Evolutionary conservation across 2,329 filamentous ascomycete genomes (phyloP), one percentile per base, ranked within the genome.

Genomic region (Xenoacremonium recifei): DNA sequence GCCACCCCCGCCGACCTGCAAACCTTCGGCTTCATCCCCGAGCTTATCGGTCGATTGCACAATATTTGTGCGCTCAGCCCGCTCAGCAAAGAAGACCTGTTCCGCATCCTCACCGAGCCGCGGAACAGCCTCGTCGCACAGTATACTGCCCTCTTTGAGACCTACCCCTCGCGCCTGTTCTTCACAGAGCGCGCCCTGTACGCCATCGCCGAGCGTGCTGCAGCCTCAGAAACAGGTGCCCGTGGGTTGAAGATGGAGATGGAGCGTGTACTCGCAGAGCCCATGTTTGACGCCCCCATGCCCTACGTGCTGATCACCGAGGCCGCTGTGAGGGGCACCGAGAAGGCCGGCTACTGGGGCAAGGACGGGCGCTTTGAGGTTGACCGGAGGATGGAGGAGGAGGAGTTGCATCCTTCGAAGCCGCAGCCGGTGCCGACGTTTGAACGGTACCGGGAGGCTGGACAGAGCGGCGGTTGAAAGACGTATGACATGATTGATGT

Each of bases 21-120:
- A 64, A 79, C 77, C 32, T 96, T 90, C 58, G 92, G 91, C 12
- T 89, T 96, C 60, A 96, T 96, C 40, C 91, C 91, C 1, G 91
- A 96, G 67, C 75, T 96, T n/a, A 86, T 97, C 39, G 93, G 93
- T n/a, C 87, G 93, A 15, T 82, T 99, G 35, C 92, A 95, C 39
- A 89, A 96, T 44, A 86, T 90, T 36, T 90, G 89, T 47, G 88
- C 93, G 0, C 78, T 99, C 0, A 85, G 88, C 12, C 84, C 89
- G 0, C 75, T 99, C 1, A 80, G 79, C 2, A 69, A 76, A 12
- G 61, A 73, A 18, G 79, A 84, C 45, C 80, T 99, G 11, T 82
- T 92, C 39, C 84, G 91, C 39, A 93, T 99, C 48, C 76, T 99
- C 29, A 96, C 89, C 0, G 92, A 97, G 62, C 93, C 93, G 1